Base-by-base conservation (phyloP, 2,329 filamentous ascomycete genomes). In the Nothomitra cinnamomea region DNA sequence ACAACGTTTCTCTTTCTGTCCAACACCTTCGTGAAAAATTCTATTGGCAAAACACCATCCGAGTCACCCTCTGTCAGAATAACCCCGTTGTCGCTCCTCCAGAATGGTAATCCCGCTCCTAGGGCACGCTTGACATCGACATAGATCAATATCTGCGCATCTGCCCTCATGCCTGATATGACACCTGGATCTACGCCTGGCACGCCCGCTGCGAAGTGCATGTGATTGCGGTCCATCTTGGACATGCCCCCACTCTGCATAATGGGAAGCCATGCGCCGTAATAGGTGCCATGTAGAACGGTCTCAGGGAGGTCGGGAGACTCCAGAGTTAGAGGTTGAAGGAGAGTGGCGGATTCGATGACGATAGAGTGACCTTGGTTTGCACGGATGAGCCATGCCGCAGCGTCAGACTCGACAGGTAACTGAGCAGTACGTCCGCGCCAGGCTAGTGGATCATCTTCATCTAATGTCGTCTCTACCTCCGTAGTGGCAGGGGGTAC, bases 291-390 rank as follows among this genome's bases (percentile, higher is more conserved):
- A 68, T 96, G 89, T 2, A 96, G 78, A 2, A 88, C 86, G 0
- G 75, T 72, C 0, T 72, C 63, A 0, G 87, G 87, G 1, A 89
- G 60, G 57, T 78, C 78, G 22, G 62, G 74, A 35, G 5, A 64
- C 68, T 35, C 74, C 0, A 78, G 63, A 1, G 79, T 81, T 55
- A 95, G 72, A 5, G 82, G 80, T 19, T 73, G 75, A 2, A 95
- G 77, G 1, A 94, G 75, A 0, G 76, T 76, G 48, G 82, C 78
- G n/a, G 79, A 79, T 25, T 86, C 82, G 36, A 82, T 70, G 62
- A 80, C 79, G 63, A 98, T 85, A 61, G 80, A 87, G 71, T 96
- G 92, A 53, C 92, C 92, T 70, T 96, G 92, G 63, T 94, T 95
- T 25, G 92, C 92, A 62, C 92, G 87, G 69, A 98, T 95, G 32